Percentiles rank a stretch among this genome's conserved stretches.
These are phyloP conservation scores for Schwanniomyces polymorphus DNA, from an alignment of 805 yeast species.

Conservation along the genomic window DNA sequence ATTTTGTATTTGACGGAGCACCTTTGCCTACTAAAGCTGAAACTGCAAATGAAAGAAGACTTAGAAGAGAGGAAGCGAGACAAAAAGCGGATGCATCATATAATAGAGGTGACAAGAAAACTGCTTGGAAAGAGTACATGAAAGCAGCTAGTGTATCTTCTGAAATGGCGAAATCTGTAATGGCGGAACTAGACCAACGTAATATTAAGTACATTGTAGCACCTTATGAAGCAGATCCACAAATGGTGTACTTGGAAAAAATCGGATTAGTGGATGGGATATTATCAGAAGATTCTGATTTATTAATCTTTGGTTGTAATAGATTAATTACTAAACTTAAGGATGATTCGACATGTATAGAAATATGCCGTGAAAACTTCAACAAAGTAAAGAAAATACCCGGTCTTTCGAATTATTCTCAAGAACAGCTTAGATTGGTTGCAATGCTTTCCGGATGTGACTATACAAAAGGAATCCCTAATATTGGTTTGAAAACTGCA, in stretches of 20 bases:
- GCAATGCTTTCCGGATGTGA: constrained; percentile 97
- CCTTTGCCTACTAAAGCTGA: constrained; percentile 72
- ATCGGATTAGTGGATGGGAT: constrained; percentile 78
- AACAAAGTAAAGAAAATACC: constrained; percentile 44
- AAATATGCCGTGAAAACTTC: constrained; percentile 61
- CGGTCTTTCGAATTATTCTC: constrained; percentile 50
- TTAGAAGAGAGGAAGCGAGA: constrained; percentile 57
- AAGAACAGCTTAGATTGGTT: constrained; percentile 64
- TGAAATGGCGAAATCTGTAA: constrained; percentile 84
- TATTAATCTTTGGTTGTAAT: constrained; percentile 82
- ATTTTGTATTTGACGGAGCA: constrained; percentile 93
- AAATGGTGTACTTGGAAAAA: constrained; percentile 85
- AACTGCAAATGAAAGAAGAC: constrained; percentile 67
- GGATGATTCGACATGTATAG: constrained; percentile 71
- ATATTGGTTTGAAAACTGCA: constrained; percentile 80
- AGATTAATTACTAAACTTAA: constrained; percentile 78
- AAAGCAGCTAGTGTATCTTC: constrained; percentile 87
- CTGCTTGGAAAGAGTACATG: constrained; percentile 68
- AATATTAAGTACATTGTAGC: constrained; percentile 81
- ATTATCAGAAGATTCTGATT: constrained; percentile 91
- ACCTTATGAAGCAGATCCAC: constrained; percentile 98
- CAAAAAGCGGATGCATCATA: constrained; percentile 53
- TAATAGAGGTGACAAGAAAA: constrained; percentile 51
- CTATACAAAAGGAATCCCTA: constrained; percentile 82
- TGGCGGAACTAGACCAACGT: constrained; percentile 62